Conservation (phyloP, 805 yeast species). For the Sugiyamaella qingdaonensis region DNA sequence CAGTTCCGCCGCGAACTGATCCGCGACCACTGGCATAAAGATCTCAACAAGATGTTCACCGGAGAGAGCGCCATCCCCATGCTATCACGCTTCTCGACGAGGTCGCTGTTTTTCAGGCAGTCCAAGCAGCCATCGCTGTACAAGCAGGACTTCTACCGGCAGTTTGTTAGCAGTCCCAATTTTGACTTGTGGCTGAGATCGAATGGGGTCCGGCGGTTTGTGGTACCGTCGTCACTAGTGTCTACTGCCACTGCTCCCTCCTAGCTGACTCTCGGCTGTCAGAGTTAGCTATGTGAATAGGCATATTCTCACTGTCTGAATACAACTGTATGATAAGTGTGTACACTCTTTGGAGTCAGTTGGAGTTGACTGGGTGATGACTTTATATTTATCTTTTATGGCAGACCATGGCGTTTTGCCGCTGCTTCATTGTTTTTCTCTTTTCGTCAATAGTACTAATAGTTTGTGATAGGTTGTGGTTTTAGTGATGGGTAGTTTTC, state of each 20-base stretch:
- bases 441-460: too few species aligned
- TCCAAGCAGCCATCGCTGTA: not conserved
- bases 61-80: not conserved
- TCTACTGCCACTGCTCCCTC: not conserved
- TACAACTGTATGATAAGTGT: too few species aligned
- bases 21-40: conserved; percentile 1
- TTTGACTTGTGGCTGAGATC: conserved; percentile 34
- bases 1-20: conserved; percentile 11
- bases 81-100: conserved; percentile 1
- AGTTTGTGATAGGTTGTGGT: too few species aligned
- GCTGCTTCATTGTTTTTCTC: too few species aligned
- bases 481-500: too few species aligned
- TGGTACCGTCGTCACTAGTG: not conserved
- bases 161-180: conserved; percentile 9
- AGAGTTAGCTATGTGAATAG: too few species aligned
- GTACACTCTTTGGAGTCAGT: too few species aligned
- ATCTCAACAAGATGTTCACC: conserved; percentile 2
- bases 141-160: conserved; percentile 14
- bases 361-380: too few species aligned
- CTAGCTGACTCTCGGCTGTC: too few species aligned
- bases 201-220: conserved; percentile 1
- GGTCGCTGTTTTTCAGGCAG: not conserved
- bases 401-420: too few species aligned
- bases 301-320: too few species aligned
- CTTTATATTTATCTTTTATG: too few species aligned